Conservation (phyloP, 371 early-diverging fungal genomes). For the Rhizomucor pusillus region DNA sequence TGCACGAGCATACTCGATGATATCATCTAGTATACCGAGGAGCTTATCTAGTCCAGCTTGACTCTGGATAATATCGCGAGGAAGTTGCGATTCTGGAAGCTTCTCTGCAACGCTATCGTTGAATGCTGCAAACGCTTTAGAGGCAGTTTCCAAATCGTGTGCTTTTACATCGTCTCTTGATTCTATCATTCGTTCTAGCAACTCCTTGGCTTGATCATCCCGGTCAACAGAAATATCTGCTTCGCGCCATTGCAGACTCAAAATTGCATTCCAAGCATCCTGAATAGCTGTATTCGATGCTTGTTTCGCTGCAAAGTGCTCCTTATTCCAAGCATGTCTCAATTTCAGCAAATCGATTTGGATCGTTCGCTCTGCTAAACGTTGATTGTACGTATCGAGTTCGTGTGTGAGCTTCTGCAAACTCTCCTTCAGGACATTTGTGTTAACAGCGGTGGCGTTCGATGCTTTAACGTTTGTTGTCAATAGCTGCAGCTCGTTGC, state of each 20-base stretch:
- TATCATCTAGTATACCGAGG: too few species aligned
- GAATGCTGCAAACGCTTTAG: too few species aligned
- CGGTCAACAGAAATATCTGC: slow-evolving; percentile 3
- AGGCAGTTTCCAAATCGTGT: too few species aligned
- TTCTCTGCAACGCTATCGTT: too few species aligned
- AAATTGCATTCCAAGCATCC: slow-evolving; percentile 31
- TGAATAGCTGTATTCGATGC: slow-evolving; percentile 21
- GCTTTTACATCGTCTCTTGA: too few species aligned
- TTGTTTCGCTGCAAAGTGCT: slow-evolving; percentile 15
- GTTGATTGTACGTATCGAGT: slow-evolving; percentile 1
- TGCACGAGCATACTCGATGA: too few species aligned
- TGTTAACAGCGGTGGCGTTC: slow-evolving; percentile 10
- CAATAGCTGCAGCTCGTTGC: slow-evolving; percentile 16
- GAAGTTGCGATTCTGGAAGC: too few species aligned
- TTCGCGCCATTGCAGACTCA: slow-evolving; percentile 30
- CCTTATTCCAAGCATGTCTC: slow-evolving; percentile 33
- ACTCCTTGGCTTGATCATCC: background rate
- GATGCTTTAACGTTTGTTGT: slow-evolving; percentile 12
- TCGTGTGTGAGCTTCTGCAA: slow-evolving; percentile 14
- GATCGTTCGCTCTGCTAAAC: slow-evolving; percentile 11
- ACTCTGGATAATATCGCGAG: too few species aligned
- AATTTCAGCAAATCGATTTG: slow-evolving; percentile 22
- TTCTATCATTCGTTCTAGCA: too few species aligned
- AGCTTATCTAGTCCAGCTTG: too few species aligned
- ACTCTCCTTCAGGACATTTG: slow-evolving; percentile 2